A percentile compares a stretch with the other conserved stretches of the same genome.
Evolutionary conservation across 1,139 yeast genomes (phyloP).

Genomic region (Candida sojae): DNA sequence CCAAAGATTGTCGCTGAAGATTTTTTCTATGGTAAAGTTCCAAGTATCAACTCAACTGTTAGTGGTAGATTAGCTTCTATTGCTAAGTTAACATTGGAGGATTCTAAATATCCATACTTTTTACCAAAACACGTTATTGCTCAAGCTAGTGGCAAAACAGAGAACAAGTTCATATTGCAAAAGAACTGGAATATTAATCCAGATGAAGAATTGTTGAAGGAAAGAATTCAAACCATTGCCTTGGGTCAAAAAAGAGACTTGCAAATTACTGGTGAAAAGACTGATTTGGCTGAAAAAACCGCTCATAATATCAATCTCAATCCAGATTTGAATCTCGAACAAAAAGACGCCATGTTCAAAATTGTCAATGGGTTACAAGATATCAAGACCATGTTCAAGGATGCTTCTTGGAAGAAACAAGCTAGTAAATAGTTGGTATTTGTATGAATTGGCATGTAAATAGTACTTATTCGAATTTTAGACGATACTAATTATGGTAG

Average conservation of each 20-base stretch:
- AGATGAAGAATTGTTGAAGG: constrained; percentile 23
- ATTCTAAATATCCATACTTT: constrained; percentile 45
- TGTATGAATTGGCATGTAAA: neutral
- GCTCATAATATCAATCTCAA: constrained; percentile 29
- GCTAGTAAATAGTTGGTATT: neutral
- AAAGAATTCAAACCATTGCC: constrained; percentile 33
- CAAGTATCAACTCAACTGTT: constrained; percentile 31
- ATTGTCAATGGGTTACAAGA: constrained; percentile 29
- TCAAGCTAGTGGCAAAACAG: constrained; percentile 17
- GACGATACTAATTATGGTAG: neutral
- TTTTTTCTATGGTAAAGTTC: constrained; percentile 42
- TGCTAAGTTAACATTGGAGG: constrained; percentile 38
- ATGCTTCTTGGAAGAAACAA: constrained; percentile 33
- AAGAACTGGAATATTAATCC: constrained; percentile 32
- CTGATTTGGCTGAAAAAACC: constrained; percentile 7
- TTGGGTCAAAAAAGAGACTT: constrained; percentile 29
- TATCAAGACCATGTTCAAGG: constrained; percentile 26
- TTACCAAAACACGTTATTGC: constrained; percentile 41
- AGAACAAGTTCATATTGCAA: constrained; percentile 37
- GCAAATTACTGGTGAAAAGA: constrained; percentile 11
- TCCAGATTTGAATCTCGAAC: constrained; percentile 27
- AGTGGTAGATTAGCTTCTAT: constrained; percentile 45
- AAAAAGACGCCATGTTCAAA: constrained; percentile 32
- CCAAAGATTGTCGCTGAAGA: constrained; percentile 31
- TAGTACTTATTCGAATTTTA: neutral